Evolutionary conservation across 768 basidiomycete species (phyloP), one percentile per base, ranked within the genome.

Genomic region (Leucocoprinus leucothites): DNA sequence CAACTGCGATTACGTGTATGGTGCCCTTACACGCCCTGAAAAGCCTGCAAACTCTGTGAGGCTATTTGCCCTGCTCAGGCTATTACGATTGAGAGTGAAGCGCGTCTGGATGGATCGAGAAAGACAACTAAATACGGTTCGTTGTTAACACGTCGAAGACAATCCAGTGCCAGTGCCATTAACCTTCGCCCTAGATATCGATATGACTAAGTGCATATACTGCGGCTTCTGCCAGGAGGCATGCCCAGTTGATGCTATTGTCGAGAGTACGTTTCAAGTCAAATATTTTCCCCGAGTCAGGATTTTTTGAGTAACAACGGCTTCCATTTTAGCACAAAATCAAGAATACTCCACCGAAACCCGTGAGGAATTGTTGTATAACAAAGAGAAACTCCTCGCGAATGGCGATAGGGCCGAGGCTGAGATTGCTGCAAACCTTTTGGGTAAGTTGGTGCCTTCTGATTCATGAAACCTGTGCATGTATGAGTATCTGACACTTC

Each of bases 201-300:
- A 99, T 71, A 99, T 99, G 97, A 99, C 97, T 57, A 98, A 95
- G 80, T 98, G 97, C 74, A 99, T 99, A 66, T 99, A 99, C 78
- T 99, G 97, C 72, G 97, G 97, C 51, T 98, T 98, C 80, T 98
- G 97, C 71, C 96, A 98, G 73, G 97, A 98, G 74, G 97, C 97
- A 26, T 99, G 97, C 70, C 97, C 97, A 1, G 97, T 98, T 55
- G 97, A 98, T 73, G 97, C 97, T 57, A 98, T 99, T 64, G 97
- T 99, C 52, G 97, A 98, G 78, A 96, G 95, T 96, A 67, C 61
- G 92, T 76, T 54, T 51, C 48, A 11, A 31, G 31, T 31, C 11
- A 44, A 21, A 35, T 50, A n/a, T 41, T 22, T 42, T 13, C 45
- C 44, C 50, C 8, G 36, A 49, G 44, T 46, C 22, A 36, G 51